Base-by-base conservation (phyloP, 495 filamentous ascomycete genomes). In the Penicillium soppii region DNA sequence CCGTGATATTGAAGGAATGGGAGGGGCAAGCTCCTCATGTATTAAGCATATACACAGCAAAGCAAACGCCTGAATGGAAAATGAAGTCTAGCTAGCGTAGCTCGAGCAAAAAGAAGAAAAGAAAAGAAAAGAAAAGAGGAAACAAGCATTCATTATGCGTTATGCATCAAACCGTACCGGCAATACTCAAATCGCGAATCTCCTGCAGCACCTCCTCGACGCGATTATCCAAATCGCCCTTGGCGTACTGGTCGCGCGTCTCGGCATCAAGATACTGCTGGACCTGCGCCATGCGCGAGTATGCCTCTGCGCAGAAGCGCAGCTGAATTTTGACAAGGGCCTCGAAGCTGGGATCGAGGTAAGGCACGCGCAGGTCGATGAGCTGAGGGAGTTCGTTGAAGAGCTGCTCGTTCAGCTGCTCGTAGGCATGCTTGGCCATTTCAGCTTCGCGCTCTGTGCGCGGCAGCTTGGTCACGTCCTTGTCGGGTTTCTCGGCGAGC, bases 261-360 rank as follows among this genome's bases (percentile, higher is more conserved):
- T 94, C 89, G n/a, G 92, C 85, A 69, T 97, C 94, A 37, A 98
- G 79, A 70, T 96, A 98, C 71, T 98, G 95, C 74, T 98, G 94
- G 53, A 98, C 94, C 75, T 98, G 94, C 7, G 94, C 94, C 94
- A 98, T 97, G 19, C 94, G 78, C 27, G 83, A 88, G 66, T 98
- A 98, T 8, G 94, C 94, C 69, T 98, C 94, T 9, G 94, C 94
- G 66, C 94, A 98, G 74, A 98, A 98, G 23, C 94, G 82, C 52
- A 98, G 72, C 73, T 98, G 94, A 58, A 98, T 98, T 79, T 98
- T 98, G 55, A 98, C 94, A 40, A 98, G 82, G 0, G 94, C 94
- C 70, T 98, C 94, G 65, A 98, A 98, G 49, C 84, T 89, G 1
- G 94, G 94, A 63, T 98, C 94, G 50, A 98, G 81, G 66, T 98